phyloP scores from a whole-genome alignment of 2,329 filamentous ascomycete genomes.

The Colletotrichum filicis region DNA sequence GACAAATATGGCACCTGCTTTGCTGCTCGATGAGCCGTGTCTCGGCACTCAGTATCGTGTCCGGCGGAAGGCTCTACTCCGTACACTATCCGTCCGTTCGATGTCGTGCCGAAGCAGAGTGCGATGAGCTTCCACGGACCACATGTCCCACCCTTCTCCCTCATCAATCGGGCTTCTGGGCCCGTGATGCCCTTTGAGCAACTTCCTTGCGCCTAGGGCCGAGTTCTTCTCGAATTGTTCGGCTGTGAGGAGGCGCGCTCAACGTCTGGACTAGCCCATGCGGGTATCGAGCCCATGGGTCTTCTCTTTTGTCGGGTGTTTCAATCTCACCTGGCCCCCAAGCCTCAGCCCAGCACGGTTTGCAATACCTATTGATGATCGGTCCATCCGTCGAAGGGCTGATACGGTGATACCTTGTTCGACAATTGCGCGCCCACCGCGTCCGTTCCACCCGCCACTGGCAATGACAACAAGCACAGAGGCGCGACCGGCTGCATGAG shows the following conservation, averaged over 20 bases:
- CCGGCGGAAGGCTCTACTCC: background rate
- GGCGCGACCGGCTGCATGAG: background rate
- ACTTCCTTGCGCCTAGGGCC: constrained; percentile 20
- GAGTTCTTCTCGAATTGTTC: constrained; percentile 29
- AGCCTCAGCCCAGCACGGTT: background rate
- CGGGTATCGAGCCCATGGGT: constrained; percentile 11
- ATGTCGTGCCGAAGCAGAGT: background rate
- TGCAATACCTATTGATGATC: background rate
- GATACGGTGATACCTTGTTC: background rate
- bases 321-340: constrained; percentile 4
- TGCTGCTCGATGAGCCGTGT: background rate
- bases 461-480: constrained; percentile 8
- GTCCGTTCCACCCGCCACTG: constrained; percentile 1
- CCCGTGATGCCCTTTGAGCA: constrained; percentile 11
- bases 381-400: background rate
- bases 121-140: background rate
- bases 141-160: background rate
- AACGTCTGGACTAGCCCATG: constrained; percentile 7
- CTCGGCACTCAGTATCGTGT: background rate
- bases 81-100: background rate
- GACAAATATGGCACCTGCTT: background rate
- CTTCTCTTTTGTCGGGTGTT: constrained; percentile 24
- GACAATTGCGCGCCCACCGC: constrained; percentile 5
- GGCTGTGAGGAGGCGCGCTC: background rate
- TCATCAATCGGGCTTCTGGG: background rate